Conservation (phyloP, 257 asterid species). For the Solanum habrochaites region DNA sequence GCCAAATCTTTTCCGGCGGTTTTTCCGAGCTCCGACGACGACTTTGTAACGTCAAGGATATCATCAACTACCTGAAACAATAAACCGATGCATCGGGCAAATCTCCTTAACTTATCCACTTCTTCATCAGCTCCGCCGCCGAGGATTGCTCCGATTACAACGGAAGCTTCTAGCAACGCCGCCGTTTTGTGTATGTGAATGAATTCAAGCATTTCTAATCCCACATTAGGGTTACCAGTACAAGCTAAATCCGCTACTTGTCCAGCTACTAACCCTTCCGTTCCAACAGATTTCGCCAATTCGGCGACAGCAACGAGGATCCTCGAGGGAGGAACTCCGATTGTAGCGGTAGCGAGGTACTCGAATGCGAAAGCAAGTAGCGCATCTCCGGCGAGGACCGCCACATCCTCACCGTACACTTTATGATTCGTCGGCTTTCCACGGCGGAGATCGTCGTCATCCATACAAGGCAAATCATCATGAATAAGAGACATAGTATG, state of each 20-base stretch:
- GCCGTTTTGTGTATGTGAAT: constrained; percentile 77
- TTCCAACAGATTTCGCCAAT: constrained; percentile 53
- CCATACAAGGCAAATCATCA: constrained; percentile 77
- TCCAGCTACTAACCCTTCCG: constrained; percentile 74
- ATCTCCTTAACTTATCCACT: constrained; percentile 42
- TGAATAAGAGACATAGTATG: constrained; percentile 70
- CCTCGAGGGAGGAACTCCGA: constrained; percentile 3
- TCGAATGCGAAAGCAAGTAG: constrained; percentile 54
- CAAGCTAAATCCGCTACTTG: constrained; percentile 52
- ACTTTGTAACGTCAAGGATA: constrained; percentile 62
- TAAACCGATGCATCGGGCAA: constrained; percentile 54
- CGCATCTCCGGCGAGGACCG: constrained; percentile 69
- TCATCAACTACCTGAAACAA: constrained; percentile 77
- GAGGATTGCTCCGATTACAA: constrained; percentile 58
- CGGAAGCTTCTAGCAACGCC: constrained; percentile 51
- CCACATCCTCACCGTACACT: constrained; percentile 62
- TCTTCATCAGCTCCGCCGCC: constrained; percentile 49
- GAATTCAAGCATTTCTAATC: constrained; percentile 41
- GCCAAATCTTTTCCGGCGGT: constrained; percentile 71
- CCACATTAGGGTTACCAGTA: constrained; percentile 34
- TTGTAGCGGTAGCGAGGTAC: constrained; percentile 13
- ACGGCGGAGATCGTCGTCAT: constrained; percentile 69
- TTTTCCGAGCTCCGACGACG: constrained; percentile 61
- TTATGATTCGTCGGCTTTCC: constrained; percentile 69
- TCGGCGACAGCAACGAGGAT: constrained; percentile 31